Base-by-base conservation (phyloP, 2,329 filamentous ascomycete species). In the Ambrosiella cleistominuta region DNA sequence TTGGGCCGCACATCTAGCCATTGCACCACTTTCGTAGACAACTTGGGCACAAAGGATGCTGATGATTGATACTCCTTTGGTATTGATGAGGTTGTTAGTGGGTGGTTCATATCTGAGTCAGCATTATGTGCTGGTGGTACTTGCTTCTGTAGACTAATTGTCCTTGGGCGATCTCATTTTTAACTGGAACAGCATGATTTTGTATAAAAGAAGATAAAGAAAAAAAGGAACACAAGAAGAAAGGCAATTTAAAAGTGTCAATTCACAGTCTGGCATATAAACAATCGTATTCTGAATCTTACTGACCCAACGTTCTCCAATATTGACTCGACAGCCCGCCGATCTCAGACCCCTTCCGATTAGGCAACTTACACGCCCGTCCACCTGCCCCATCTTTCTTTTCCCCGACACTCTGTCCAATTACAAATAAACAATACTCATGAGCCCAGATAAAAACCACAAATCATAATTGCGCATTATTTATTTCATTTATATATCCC, bases 31-130 rank as follows among this genome's bases (percentile, higher is more conserved):
- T 79, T 82, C 13, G 71, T 73, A 0, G 80, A 75, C 8, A 84
- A 70, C 64, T 80, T 78, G 2, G 81, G 80, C 7, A 84, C 81
- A 63, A 84, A 85, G 0, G 78, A 76, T 7, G 81, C 81, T 1
- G 80, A 75, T 60, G 76, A 70, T 61, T 80, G 76, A 65, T 84
- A 85, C 38, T 74, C 75, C 77, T 81, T 61, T 9, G 11, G n/a
- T 13, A 42, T 44, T 19, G 35, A 13, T 4, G 35, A 36, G 13
- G 1, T 5, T 42, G 51, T 55, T 19, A 57, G 15, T 51, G 35
- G 13, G 36, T 15, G 38, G 27, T 9, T 35, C 13, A 35, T 44
- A 7, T n/a, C 37, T 8, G 8, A 35, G 27, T 39, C 36, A 11
- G 35, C 37, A 8, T 36, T 15, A 49, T 7, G 19, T 11, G 6